Percentiles rank a stretch among this genome's conserved stretches.
Conservation (phyloP, 2,329 filamentous ascomycete species). For the Xylariales sp. region DNA sequence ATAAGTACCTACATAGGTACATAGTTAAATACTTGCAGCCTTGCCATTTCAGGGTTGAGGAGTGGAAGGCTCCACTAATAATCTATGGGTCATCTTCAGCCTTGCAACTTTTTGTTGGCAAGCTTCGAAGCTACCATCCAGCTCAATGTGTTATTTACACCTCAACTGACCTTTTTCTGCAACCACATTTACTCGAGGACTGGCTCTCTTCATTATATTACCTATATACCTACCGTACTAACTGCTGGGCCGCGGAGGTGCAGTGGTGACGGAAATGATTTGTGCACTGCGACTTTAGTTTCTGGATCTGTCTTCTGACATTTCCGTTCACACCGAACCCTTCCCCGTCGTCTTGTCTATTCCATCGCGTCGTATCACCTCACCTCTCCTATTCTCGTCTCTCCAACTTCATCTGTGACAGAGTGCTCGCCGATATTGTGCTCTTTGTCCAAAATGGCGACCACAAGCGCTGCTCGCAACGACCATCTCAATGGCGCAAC, state of each 20-base stretch:
- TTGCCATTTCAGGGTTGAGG: too few species aligned
- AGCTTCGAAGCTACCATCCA: too few species aligned
- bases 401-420: background rate
- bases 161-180: background rate
- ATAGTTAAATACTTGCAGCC: too few species aligned
- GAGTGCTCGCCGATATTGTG: background rate
- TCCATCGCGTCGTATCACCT: constrained; percentile 5
- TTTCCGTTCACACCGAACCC: constrained; percentile 17
- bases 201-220: background rate
- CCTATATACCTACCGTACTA: background rate
- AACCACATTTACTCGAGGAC: background rate
- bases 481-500: constrained; percentile 57
- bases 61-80: too few species aligned
- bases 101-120: too few species aligned
- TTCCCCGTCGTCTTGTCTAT: constrained; percentile 7
- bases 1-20: too few species aligned
- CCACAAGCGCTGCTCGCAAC: constrained; percentile 53
- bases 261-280: constrained; percentile 32
- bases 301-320: constrained; percentile 34
- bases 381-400: constrained; percentile 6
- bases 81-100: too few species aligned
- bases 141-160: too few species aligned
- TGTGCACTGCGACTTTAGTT: constrained; percentile 20
- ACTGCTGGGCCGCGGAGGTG: constrained; percentile 7
- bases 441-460: constrained; percentile 52